Evolutionary conservation across 2,329 filamentous ascomycete species (phyloP), one percentile per base, ranked within the genome.

Genomic region (Colletotrichum sp.): DNA sequence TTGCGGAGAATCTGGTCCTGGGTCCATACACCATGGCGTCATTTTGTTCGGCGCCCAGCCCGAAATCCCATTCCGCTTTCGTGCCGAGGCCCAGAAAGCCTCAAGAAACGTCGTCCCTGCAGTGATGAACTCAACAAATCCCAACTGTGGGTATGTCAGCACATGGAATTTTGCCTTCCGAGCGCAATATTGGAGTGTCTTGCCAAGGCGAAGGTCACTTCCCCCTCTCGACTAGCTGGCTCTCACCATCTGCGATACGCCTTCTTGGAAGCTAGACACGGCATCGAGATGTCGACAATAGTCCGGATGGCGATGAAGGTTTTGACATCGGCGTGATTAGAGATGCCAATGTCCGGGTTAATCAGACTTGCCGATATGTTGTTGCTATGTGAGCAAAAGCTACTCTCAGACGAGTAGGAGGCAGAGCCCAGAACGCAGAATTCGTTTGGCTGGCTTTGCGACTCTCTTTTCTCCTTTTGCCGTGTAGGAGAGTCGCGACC

Each of bases 401-500:
- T 52, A 7, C 12, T 52, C 10, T 21, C 10, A 52, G 43, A 21
- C 10, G 10, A 52, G 39, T 43, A 18, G n/a, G 43, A 48, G n/a
- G 16, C 43, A 13, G n/a, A 52, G n/a, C 6, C 43, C 43, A 52
- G 43, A 24, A 48, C 6, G n/a, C n/a, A 24, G n/a, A 52, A 0
- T 12, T 10, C 39, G 14, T 43, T 43, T 21, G 43, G 43, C 43
- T 52, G 43, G 6, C n/a, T 52, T 7, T 52, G 43, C n/a, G 43
- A 52, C 2, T 52, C n/a, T 4, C 4, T 13, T 39, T 18, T 39
- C 3, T 32, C 34, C 34, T 24, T 52, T 21, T 13, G 10, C n/a
- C 12, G n/a, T 24, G n/a, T 0, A 13, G 43, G 43, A 52, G 2
- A 2, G n/a, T 18, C 43, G 10, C 0, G n/a, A 21, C n/a, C n/a